Evolutionary conservation across 352 stramenopile species (phyloP), one percentile per base, ranked within the genome.

Genomic region (Peronospora farinosa): DNA sequence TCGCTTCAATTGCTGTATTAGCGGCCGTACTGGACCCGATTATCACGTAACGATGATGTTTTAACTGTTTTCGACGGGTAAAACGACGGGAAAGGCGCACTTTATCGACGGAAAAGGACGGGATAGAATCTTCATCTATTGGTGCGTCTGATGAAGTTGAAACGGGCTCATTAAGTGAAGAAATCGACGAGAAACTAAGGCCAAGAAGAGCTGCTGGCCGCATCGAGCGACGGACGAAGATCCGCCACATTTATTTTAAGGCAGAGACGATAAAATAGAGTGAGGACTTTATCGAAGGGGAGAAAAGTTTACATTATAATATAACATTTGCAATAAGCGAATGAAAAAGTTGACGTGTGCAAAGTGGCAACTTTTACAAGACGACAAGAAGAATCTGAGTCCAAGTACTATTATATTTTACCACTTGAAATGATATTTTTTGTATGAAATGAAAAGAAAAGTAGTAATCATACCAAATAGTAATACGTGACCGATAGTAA

Each of bases 1-100:
- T 96, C 19, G 86, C 83, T 54, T 96, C 88, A 47, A 97, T 93
- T 19, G 88, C 88, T 0, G 88, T 86, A 58, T 95, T 86, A 10
- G 88, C 88, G 15, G 88, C 76, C 3, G 88, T 96, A 12, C 85
- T 85, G 2, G 80, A 91, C 7, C 88, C 88, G 0, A 95, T 67
- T 43, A 97, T 91, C 47, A 97, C 87, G 55, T 92, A 96, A 37
- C 70, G 63, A 51, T 95, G 95, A 40, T 82, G 72, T 44, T 86
- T 85, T 27, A 80, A 79, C 50, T 88, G 73, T 16, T 80, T 82
- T 7, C 74, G 71, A 6, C 76, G 76, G 40, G 73, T 87, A 47
- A 87, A 85, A 35, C 74, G 73, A 10, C 74, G 70, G 12, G 76
- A 62, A 28, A 61, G 37, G 0, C 51, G 52, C 16, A 61, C 35